Base-by-base conservation (phyloP, 305 asterid genomes). In the Fraxinus nigra region DNA sequence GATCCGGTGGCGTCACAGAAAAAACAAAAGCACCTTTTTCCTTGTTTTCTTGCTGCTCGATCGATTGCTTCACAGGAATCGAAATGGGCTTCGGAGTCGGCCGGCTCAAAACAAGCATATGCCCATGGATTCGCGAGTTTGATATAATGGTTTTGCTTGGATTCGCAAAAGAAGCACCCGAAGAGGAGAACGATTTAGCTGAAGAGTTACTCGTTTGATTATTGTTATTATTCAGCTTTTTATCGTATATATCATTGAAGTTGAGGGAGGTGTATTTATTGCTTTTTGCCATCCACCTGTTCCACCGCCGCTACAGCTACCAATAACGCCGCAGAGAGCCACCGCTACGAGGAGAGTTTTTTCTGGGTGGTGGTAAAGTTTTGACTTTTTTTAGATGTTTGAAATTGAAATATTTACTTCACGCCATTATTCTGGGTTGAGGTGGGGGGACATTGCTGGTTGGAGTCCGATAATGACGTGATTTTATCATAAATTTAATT, bases 201-300 rank as follows among this genome's bases (percentile, higher is more conserved):
- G 86, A 79, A 73, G 90, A 77, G 80, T 51, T 78, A 75, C 84
- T 76, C 16, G 88, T 85, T 37, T 84, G 85, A 54, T 61, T 76
- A 46, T 76, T 85, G 65, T 24, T 56, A 61, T 38, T 75, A 79
- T 72, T 85, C 78, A 89, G 86, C 86, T 91, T 93, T 81, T 90
- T 91, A 54, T 90, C 97, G 79, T 89, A 93, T 81, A 91, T 83
- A 80, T 91, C 97, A 86, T 93, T 93, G 92, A 91, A 89, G 75
- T 93, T 93, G 88, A 93, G 84, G 80, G 94, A 86, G 91, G 92
- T 80, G 85, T 93, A 93, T 84, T 93, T 93, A 85, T 93, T 93
- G 91, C 84, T 90, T 85, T 90, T 93, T 89, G 97, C 97, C 96
- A 91, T 93, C 93, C 97, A 93, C 91, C 91, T 83, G 82, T 79